Evolutionary conservation across 2,329 filamentous ascomycete genomes (phyloP), one percentile per base, ranked within the genome.

Genomic region (Verticillium dahliae): DNA sequence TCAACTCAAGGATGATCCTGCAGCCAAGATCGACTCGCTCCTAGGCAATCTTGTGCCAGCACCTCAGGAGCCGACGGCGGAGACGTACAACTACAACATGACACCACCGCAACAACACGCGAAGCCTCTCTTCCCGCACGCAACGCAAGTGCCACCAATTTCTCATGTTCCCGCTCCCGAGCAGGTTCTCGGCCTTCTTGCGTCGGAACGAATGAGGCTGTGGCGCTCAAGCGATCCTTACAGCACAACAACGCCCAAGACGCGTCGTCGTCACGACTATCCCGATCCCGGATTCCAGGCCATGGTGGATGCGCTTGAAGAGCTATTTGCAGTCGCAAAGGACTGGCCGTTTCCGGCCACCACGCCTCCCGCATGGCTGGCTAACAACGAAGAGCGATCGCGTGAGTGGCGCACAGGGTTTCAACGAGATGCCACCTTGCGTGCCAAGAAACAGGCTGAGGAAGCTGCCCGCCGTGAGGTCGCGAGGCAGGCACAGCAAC

Each of bases 331-430:
- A 37, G 69, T 73, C 45, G 69, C 85, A 9, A 75, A 75, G 55
- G 75, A 74, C 60, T 78, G 80, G 63, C 75, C 81, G 6, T 83
- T 76, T 63, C 83, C 82, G 14, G 72, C 83, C 2, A 78, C 69
- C 1, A 76, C 81, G 54, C 81, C 84, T 3, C 83, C 85, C 1
- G 76, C 78, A 18, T 84, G 82, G 77, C 76, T 86, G 65, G 72
- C 71, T 10, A 72, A 78, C 27, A 75, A 81, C 37, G 70, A 77
- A 2, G 78, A 79, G 37, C 77, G 77, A 63, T 73, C 80, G 0
- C 77, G 78, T 10, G 78, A 83, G 64, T 87, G 84, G 83, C 80
- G 79, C 73, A 70, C 78, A 11, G 82, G 81, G 0, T 80, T 78
- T 63, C 76, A 76, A 60, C 76, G 74, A 62, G 78, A 78, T 59